Base-by-base conservation (phyloP, 2,329 filamentous ascomycete genomes). In the Hymenoscyphus linearis region DNA sequence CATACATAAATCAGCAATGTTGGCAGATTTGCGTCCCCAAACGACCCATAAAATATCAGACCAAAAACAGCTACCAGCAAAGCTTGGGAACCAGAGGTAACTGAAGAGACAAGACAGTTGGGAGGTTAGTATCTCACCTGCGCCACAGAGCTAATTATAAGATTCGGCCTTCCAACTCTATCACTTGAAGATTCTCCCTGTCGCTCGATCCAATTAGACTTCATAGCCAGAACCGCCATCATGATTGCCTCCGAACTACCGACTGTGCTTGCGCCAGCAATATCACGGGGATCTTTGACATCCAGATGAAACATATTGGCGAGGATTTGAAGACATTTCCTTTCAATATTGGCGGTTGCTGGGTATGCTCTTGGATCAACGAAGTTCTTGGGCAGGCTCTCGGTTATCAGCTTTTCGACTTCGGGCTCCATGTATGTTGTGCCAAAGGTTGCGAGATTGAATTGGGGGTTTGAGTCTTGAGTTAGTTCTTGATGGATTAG, bases 161-260 rank as follows among this genome's bases (percentile, higher is more conserved):
- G n/a, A 27, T 53, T 53, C 25, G 50, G 50, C 12, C 50, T 53
- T 6, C 13, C n/a, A 26, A 4, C 14, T 47, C 6, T 25, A n/a
- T 53, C 50, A 14, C 25, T 18, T 6, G 16, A 16, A 6, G 50
- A 14, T 22, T 7, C n/a, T 53, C 14, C 25, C 25, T 53, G 50
- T 25, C 50, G n/a, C 50, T 53, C 6, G 13, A 53, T 26, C 50
- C 50, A 53, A 6, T 25, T 53, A 2, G n/a, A 14, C 50, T 53
- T 53, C 50, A 53, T 53, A 9, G 12, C 50, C 50, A 53, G 25
- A 14, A 27, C 25, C 13, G 50, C n/a, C 13, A 53, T 16, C 50
- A 53, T 53, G 50, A 53, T 53, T 53, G 50, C 50, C 7, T 53
- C 50, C 16, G 50, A 53, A 26, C 50, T 53, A 18, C 50, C 50